Percentiles rank a stretch among this genome's conserved stretches.
Conservation (phyloP, 2,329 filamentous ascomycete species). For the Talaromyces funiculosus region DNA sequence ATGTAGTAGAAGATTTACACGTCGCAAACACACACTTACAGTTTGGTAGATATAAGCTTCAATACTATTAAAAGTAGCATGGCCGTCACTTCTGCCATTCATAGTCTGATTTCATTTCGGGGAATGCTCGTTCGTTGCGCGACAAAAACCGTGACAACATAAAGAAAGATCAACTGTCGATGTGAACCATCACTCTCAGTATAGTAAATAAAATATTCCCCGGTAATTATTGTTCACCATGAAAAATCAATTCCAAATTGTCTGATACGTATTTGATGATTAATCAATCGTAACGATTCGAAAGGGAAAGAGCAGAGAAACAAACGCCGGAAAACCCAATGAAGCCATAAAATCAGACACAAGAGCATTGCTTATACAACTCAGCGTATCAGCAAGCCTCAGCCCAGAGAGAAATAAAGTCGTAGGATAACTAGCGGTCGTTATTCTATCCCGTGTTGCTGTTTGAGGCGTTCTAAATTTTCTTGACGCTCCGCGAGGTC, state of each 20-base stretch:
- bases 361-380: background rate
- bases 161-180: background rate
- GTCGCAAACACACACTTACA: background rate
- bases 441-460: conserved; percentile 98
- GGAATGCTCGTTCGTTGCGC: background rate
- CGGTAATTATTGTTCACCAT: background rate
- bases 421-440: conserved; percentile 15
- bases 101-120: background rate
- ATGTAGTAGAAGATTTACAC: background rate
- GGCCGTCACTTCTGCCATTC: background rate
- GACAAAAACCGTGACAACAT: background rate
- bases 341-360: conserved; percentile 22
- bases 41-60: background rate
- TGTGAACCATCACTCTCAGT: background rate
- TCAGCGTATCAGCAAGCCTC: conserved; percentile 12
- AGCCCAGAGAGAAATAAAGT: conserved; percentile 7
- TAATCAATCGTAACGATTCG: background rate
- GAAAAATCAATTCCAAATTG: background rate
- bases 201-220: background rate
- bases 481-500: conserved; percentile 90
- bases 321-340: conserved; percentile 36
- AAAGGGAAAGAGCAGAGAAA: conserved; percentile 16
- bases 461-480: conserved; percentile 96
- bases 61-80: background rate
- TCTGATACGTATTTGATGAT: background rate